Evolutionary conservation across 2,329 filamentous ascomycete genomes (phyloP).

Genomic region (Claviceps sp.): DNA sequence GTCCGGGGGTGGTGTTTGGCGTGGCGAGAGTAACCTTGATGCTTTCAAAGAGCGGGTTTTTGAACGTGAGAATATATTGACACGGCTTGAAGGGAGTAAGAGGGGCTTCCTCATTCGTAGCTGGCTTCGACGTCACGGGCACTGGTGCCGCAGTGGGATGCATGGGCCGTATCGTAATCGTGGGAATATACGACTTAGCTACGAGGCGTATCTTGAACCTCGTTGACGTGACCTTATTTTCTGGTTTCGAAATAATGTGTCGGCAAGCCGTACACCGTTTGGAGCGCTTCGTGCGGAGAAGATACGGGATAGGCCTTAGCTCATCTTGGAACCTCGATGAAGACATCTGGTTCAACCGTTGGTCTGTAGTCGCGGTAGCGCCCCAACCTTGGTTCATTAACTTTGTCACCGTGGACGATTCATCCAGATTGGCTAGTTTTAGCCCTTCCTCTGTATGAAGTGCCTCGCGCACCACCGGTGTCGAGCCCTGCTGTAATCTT

Average conservation of each 20-base stretch:
- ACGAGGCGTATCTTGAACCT: slow-evolving; percentile 88
- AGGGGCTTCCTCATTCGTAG: slow-evolving; percentile 18
- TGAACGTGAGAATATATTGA: slow-evolving; percentile 81
- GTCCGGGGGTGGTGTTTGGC: slow-evolving; percentile 63
- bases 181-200: slow-evolving; percentile 77
- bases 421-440: slow-evolving; percentile 45
- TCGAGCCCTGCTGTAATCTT: slow-evolving; percentile 54
- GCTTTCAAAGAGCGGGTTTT: slow-evolving; percentile 86
- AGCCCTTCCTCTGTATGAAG: slow-evolving; percentile 58
- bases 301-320: slow-evolving; percentile 67
- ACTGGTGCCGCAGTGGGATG: slow-evolving; percentile 23
- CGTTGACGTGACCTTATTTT: slow-evolving; percentile 76
- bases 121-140: slow-evolving; percentile 21
- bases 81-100: slow-evolving; percentile 46
- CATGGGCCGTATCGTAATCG: slow-evolving; percentile 58
- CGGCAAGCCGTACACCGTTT: slow-evolving; percentile 88
- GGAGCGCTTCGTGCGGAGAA: slow-evolving; percentile 81
- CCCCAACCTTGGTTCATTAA: slow-evolving; percentile 50
- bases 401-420: slow-evolving; percentile 45
- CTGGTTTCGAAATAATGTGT: slow-evolving; percentile 89
- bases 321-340: slow-evolving; percentile 55
- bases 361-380: slow-evolving; percentile 39
- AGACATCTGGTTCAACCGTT: slow-evolving; percentile 36
- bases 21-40: slow-evolving; percentile 82
- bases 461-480: slow-evolving; percentile 71